phyloP scores from a whole-genome alignment of 2,329 filamentous ascomycete species.

The Stachybotrys chlorohalonatus region DNA sequence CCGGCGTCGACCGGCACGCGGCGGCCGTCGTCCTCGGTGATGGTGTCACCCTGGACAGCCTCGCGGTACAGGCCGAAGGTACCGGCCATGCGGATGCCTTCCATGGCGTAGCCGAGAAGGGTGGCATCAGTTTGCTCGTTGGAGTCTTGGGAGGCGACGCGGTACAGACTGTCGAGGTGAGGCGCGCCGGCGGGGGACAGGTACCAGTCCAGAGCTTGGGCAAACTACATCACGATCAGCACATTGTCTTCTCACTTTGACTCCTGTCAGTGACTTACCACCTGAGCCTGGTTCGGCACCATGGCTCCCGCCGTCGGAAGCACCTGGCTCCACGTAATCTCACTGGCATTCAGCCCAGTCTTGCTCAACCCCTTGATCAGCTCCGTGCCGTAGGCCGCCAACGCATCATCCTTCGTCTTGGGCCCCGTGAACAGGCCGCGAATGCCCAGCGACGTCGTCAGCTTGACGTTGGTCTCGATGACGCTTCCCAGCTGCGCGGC shows the following conservation, averaged over 20 bases:
- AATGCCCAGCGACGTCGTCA: conserved; percentile 30
- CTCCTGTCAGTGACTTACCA: conserved; percentile 35
- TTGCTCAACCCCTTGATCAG: conserved; percentile 58
- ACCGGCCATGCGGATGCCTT: conserved; percentile 60
- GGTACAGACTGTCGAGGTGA: conserved; percentile 52
- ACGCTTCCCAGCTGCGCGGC: conserved; percentile 49
- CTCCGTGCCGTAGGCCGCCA: conserved; percentile 56
- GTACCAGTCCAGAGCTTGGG: conserved; percentile 66
- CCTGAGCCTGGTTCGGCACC: conserved; percentile 61
- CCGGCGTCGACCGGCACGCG: conserved; percentile 43
- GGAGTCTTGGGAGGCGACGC: conserved; percentile 45
- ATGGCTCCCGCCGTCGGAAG: conserved; percentile 58
- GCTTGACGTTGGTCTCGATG: conserved; percentile 57
- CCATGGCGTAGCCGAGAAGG: conserved; percentile 61
- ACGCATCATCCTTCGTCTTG: conserved; percentile 38
- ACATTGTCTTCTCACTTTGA: not conserved
- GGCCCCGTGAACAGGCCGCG: conserved; percentile 42
- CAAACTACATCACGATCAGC: conserved; percentile 41
- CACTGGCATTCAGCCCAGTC: conserved; percentile 49
- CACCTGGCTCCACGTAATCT: conserved; percentile 64
- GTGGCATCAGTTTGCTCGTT: conserved; percentile 50
- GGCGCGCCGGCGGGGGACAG: conserved; percentile 45
- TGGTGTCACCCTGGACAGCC: conserved; percentile 33
- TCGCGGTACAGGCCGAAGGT: conserved; percentile 53
- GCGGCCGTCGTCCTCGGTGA: conserved; percentile 41